phyloP scores from a whole-genome alignment of 768 basidiomycete species.

The Baorangia bicolor region DNA sequence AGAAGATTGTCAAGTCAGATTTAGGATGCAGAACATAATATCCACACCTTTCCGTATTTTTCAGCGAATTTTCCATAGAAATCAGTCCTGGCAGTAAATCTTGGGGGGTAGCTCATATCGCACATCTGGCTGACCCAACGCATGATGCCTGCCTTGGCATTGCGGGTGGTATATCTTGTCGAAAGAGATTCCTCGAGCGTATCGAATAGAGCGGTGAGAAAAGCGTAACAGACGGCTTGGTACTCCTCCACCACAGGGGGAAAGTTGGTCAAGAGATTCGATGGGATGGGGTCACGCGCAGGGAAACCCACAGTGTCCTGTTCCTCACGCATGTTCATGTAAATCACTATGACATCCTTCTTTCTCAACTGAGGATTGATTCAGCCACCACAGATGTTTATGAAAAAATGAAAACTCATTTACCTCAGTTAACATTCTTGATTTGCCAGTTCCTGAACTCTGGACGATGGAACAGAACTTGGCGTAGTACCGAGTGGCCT shows the following conservation, averaged over 20 bases:
- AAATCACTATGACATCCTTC: not conserved
- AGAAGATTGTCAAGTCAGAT: not conserved
- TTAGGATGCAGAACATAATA: not conserved
- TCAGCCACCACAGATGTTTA: not conserved
- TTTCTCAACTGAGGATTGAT: not conserved
- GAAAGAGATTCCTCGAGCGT: not conserved
- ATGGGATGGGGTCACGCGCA: no score
- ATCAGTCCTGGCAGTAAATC: not conserved
- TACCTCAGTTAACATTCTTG: slow-evolving; percentile 4
- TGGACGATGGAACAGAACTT: slow-evolving; percentile 9
- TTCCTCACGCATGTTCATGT: not conserved
- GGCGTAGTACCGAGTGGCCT: not conserved
- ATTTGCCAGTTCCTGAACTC: slow-evolving; percentile 4
- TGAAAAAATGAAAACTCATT: not conserved
- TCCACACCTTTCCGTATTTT: not conserved
- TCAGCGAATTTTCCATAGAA: not conserved
- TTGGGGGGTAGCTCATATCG: not conserved
- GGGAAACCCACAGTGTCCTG: not conserved
- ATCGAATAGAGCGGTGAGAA: slow-evolving; percentile 7
- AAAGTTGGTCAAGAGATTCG: not conserved
- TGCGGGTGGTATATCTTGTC: not conserved
- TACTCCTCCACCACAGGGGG: not conserved
- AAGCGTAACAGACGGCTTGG: not conserved
- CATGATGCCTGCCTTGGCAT: not conserved
- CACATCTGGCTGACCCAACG: not conserved